These are phyloP conservation scores for Trametes sp. DNA, from an alignment of 1,284 basidiomycete genomes.

Conservation along the genomic window DNA sequence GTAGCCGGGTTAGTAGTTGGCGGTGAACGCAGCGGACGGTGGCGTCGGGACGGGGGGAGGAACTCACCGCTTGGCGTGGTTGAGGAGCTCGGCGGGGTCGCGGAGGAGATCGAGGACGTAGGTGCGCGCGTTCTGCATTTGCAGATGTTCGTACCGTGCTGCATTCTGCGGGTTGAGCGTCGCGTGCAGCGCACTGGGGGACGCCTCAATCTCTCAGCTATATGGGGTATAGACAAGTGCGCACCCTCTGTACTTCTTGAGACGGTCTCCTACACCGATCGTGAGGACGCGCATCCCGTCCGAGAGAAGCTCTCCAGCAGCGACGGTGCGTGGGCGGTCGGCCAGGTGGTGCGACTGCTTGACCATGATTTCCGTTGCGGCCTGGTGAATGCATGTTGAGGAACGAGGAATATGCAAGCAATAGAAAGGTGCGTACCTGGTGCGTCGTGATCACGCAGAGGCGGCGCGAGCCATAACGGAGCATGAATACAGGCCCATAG, in stretches of 20 bases:
- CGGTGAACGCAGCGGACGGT: no score
- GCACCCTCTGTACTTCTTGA: slow-evolving; percentile 30
- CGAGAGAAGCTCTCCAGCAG: slow-evolving; percentile 30
- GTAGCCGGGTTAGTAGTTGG: background rate
- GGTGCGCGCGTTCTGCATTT: slow-evolving; percentile 25
- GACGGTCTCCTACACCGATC: slow-evolving; percentile 26
- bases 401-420: background rate
- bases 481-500: slow-evolving; percentile 32
- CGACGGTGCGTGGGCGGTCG: slow-evolving; percentile 31
- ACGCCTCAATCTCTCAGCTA: background rate
- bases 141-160: slow-evolving; percentile 21
- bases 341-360: slow-evolving; percentile 31
- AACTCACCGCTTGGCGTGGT: slow-evolving; percentile 15
- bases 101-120: slow-evolving; percentile 23
- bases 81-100: slow-evolving; percentile 14
- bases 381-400: slow-evolving; percentile 15
- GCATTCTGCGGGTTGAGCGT: slow-evolving; percentile 22
- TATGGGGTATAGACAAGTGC: background rate
- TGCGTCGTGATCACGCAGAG: slow-evolving; percentile 30
- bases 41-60: background rate
- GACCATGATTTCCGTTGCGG: slow-evolving; percentile 32
- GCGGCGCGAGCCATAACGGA: slow-evolving; percentile 30
- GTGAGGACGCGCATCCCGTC: slow-evolving; percentile 29
- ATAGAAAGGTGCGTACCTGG: slow-evolving; percentile 13
- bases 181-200: slow-evolving; percentile 4